Evolutionary conservation across 208 protist genomes (phyloP).

Genomic region (Trypanosoma cruzi): DNA sequence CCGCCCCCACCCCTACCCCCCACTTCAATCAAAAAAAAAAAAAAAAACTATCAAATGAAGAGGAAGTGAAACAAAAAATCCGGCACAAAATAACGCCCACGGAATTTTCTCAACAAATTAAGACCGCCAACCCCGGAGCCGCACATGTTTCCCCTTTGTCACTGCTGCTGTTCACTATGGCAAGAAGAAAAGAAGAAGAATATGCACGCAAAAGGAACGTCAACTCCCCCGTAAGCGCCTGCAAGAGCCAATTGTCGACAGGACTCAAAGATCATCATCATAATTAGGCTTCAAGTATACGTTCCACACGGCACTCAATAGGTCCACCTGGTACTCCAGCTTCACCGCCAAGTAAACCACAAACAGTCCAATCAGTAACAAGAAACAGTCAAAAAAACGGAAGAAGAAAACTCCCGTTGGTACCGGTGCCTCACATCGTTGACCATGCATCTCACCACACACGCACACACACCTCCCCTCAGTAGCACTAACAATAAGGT

Average conservation of each 20-base stretch:
- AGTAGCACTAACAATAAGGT: background rate
- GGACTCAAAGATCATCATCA: slow-evolving; percentile 24
- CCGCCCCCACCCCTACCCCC: no score
- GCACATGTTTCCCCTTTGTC: no score
- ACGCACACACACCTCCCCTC: background rate
- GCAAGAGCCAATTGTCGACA: background rate
- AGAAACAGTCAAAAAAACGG: slow-evolving; percentile 1
- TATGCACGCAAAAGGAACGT: no score
- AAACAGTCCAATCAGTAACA: slow-evolving; percentile 14
- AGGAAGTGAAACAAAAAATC: no score
- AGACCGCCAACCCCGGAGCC: no score
- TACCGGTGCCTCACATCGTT: background rate
- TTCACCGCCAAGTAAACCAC: slow-evolving; percentile 21
- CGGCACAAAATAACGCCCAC: no score
- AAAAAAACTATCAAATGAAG: no score
- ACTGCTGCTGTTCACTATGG: background rate
- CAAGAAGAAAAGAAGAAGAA: no score
- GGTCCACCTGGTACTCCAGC: slow-evolving; percentile 22
- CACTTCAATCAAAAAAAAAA: no score
- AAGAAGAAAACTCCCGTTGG: background rate
- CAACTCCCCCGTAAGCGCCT: background rate
- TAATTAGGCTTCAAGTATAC: slow-evolving; percentile 29
- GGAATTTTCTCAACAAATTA: no score
- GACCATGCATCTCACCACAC: background rate
- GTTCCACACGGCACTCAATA: slow-evolving; percentile 21